phyloP scores from a whole-genome alignment of 1,284 basidiomycete species.

The Golubevia pallescens region DNA sequence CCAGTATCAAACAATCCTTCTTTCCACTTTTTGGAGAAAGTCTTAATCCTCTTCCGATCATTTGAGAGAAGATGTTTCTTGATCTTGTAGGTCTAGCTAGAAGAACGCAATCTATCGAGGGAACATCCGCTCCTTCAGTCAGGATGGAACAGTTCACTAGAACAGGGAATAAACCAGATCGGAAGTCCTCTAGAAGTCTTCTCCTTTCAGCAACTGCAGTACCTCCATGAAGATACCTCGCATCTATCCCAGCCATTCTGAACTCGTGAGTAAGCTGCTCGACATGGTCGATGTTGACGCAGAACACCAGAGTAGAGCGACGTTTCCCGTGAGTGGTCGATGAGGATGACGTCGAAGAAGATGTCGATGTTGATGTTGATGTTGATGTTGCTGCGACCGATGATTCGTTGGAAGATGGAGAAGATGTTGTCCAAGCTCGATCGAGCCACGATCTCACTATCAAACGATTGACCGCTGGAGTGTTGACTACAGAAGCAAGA shows the following conservation, averaged over 20 bases:
- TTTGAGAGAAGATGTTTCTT: constrained; percentile 87
- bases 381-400: too few species aligned
- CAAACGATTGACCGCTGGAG: constrained; percentile 40
- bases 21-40: constrained; percentile 83
- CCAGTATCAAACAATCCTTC: constrained; percentile 83
- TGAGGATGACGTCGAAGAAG: too few species aligned
- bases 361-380: too few species aligned
- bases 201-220: constrained; percentile 75
- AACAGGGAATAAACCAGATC: constrained; percentile 78
- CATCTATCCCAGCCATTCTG: constrained; percentile 79
- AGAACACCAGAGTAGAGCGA: constrained; percentile 92
- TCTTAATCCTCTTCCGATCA: constrained; percentile 94
- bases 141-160: constrained; percentile 78
- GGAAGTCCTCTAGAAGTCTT: constrained; percentile 75
- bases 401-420: too few species aligned
- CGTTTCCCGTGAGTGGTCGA: too few species aligned
- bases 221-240: constrained; percentile 75
- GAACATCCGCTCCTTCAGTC: constrained; percentile 58
- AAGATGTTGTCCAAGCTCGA: constrained; percentile 15
- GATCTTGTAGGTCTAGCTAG: constrained; percentile 80
- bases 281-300: constrained; percentile 85
- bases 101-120: constrained; percentile 81
- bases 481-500: constrained; percentile 48
- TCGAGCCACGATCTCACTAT: constrained; percentile 55
- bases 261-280: constrained; percentile 77